A percentile compares a stretch with the other conserved stretches of the same genome.
These are phyloP conservation scores for Phytophthora fragariaefolia DNA, from an alignment of 352 stramenopile genomes.

Conservation along the genomic window DNA sequence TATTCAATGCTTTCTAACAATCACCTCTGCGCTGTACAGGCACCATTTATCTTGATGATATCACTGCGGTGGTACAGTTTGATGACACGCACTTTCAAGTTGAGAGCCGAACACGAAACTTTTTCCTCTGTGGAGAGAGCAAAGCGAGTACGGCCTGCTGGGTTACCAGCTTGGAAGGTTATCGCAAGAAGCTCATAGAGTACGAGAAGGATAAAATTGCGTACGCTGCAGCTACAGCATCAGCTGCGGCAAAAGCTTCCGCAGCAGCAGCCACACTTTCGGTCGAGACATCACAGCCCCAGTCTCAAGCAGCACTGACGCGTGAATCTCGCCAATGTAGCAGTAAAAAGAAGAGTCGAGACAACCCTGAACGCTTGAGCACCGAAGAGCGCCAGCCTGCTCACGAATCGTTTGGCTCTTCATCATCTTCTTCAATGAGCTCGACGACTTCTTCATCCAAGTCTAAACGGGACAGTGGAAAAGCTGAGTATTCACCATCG, in stretches of 20 bases:
- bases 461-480: conserved; percentile 20
- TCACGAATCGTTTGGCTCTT: conserved; percentile 21
- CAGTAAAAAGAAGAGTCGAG: conserved; percentile 41
- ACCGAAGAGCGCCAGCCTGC: conserved; percentile 14
- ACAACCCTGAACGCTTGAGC: conserved; percentile 24
- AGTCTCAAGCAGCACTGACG: conserved; percentile 3
- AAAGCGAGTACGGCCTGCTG: conserved; percentile 83
- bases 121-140: conserved; percentile 87
- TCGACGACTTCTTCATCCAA: conserved; percentile 31
- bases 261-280: conserved; percentile 5
- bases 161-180: conserved; percentile 84
- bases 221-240: conserved; percentile 28
- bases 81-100: conserved; percentile 89
- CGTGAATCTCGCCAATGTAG: conserved; percentile 11
- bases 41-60: conserved; percentile 87
- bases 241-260: conserved; percentile 19
- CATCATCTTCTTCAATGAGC: conserved; percentile 34
- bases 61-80: conserved; percentile 87
- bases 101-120: conserved; percentile 83
- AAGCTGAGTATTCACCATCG: conserved; percentile 11
- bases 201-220: conserved; percentile 74
- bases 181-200: conserved; percentile 70
- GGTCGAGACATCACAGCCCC: conserved; percentile 5
- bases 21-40: conserved; percentile 39
- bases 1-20: background rate